Evolutionary conservation across 1,139 yeast genomes (phyloP), one percentile per base, ranked within the genome.

Genomic region (Geotrichum phurueaensis): DNA sequence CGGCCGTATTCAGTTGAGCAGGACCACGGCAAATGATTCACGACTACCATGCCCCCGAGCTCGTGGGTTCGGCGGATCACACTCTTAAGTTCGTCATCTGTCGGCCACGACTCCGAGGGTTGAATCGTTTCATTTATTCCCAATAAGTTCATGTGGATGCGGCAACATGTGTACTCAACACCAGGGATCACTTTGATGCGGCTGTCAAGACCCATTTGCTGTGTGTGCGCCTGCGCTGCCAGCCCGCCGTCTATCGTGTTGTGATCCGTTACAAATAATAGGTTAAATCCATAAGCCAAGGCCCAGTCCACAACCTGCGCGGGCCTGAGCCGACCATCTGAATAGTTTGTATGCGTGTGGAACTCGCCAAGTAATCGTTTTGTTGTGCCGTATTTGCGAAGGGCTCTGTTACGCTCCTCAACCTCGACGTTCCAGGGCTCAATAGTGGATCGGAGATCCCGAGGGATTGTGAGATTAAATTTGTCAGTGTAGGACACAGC

Each of bases 251-350:
- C 62, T 23, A 68, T 51, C 20, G 62, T 63, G 53, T 68, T 68
- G 52, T 68, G 71, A 51, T 68, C 71, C 4, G 71, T 68, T 23
- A 68, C 70, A 53, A 67, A 65, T 15, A 68, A 58, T 2, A 62
- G 68, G 13, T 62, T 48, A 51, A 67, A 66, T 9, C 70, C 71
- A 56, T 68, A 68, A 4, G 71, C 69, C 33, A 62, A 50, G 3
- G 71, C 71, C 71, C 70, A 68, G 59, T 67, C 68, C 22, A 68
- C 70, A 23, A 67, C 59, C 59, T 68, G 71, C 20, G 56, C 60
- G 3, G 71, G 70, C 2, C 59, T 58, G 52, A 68, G 57, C 10
- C 60, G 52, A 10, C 70, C 70, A 53, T 68, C 71, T 1, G 70
- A 67, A 31, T 58, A 54, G 18, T 64, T 66, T n/a, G 70, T 66